Percentiles rank a stretch among this genome's conserved stretches.
Conservation (phyloP, 2,329 filamentous ascomycete species). For the Pezicula radicicola region DNA sequence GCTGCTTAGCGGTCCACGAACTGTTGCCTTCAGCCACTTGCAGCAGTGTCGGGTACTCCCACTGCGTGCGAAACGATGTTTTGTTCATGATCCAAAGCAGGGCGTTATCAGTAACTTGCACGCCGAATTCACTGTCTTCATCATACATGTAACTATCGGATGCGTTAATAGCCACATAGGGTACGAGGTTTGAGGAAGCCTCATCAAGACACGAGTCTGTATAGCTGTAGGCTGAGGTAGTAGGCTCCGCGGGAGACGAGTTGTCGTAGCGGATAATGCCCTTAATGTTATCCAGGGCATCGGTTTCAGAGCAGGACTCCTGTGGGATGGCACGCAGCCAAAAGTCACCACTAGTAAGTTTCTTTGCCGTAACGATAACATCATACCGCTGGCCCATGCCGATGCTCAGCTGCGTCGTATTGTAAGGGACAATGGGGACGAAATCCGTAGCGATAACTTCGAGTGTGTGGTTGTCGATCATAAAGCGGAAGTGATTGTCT, state of each 20-base stretch:
- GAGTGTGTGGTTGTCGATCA: constrained; percentile 46
- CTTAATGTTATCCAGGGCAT: constrained; percentile 44
- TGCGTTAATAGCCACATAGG: constrained; percentile 17
- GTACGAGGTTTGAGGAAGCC: constrained; percentile 20
- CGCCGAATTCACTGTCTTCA: constrained; percentile 24
- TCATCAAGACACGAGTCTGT: constrained; percentile 27
- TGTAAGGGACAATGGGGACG: constrained; percentile 50
- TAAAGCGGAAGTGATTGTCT: constrained; percentile 38
- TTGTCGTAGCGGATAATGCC: constrained; percentile 50
- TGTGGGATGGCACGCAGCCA: constrained; percentile 57
- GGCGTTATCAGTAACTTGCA: constrained; percentile 18
- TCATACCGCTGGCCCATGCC: constrained; percentile 49
- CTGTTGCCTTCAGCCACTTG: constrained; percentile 25
- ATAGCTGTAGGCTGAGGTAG: constrained; percentile 17
- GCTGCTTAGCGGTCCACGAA: constrained; percentile 14
- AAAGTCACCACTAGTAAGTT: constrained; percentile 40
- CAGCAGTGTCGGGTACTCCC: constrained; percentile 42
- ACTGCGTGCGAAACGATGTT: constrained; percentile 43
- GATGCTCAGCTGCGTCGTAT: constrained; percentile 45
- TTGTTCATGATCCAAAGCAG: constrained; percentile 47
- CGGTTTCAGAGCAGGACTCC: constrained; percentile 54
- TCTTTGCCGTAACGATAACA: constrained; percentile 42
- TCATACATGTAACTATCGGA: background rate
- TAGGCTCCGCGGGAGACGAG: constrained; percentile 35
- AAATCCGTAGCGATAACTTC: constrained; percentile 63